Evolutionary conservation across 139 green algal species (phyloP).

Genomic region (Pleodorina starrii): DNA sequence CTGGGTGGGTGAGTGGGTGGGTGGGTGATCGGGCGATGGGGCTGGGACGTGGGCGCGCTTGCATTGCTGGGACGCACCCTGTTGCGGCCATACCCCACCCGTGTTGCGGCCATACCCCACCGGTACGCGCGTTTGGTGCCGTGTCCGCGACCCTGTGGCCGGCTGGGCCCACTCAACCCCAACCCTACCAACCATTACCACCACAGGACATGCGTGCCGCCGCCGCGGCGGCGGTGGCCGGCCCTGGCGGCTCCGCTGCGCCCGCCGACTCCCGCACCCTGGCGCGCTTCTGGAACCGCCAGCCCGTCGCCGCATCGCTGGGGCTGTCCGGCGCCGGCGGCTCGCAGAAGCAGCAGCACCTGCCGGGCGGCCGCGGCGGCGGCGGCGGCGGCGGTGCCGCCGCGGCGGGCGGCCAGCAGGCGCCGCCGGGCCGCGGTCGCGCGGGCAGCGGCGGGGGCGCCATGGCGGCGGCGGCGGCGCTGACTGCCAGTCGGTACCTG

Average conservation of each 20-base stretch:
- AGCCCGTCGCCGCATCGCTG: not conserved
- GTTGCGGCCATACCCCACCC: too few species aligned
- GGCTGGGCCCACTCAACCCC: too few species aligned
- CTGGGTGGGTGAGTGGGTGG: too few species aligned
- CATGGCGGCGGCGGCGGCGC: not conserved
- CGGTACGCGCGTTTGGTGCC: too few species aligned
- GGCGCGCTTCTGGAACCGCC: conserved; percentile 28
- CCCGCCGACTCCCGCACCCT: not conserved
- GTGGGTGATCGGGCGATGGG: too few species aligned
- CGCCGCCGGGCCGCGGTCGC: not conserved
- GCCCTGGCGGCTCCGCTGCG: not conserved
- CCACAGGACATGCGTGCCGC: conserved; percentile 17
- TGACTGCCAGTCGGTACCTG: conserved; percentile 59
- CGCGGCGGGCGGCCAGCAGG: conserved; percentile 12
- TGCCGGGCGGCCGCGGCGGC: not conserved
- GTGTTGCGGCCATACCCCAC: too few species aligned
- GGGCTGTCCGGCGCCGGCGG: not conserved
- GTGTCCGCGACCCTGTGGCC: too few species aligned
- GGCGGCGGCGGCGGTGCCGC: not conserved
- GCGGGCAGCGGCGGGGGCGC: not conserved
- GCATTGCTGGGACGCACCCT: too few species aligned
- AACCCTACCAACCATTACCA: too few species aligned
- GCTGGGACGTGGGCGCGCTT: too few species aligned
- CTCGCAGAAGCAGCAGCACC: conserved; percentile 16
- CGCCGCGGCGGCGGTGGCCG: not conserved